Conservation (phyloP, 139 green algal species). For the Medakamo hakoo region DNA sequence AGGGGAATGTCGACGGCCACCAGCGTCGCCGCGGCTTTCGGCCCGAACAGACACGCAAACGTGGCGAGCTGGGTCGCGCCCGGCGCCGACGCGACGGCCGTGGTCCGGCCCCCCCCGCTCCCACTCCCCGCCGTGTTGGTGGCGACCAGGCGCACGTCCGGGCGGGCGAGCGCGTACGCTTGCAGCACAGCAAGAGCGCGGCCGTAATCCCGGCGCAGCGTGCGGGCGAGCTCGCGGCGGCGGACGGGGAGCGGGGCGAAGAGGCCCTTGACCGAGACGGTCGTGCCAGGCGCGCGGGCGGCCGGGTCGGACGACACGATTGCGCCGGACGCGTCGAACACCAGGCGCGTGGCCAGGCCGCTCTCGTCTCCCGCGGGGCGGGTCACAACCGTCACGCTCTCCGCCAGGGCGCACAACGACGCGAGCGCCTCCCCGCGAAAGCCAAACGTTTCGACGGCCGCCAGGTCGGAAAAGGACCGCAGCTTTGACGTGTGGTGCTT, state of each 20-base stretch:
- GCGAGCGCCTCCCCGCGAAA: conserved; percentile 91
- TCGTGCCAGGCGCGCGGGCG: conserved; percentile 69
- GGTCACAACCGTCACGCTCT: conserved; percentile 59
- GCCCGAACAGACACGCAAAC: conserved; percentile 67
- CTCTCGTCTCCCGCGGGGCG: conserved; percentile 41
- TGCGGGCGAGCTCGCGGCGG: conserved; percentile 48
- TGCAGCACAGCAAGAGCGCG: conserved; percentile 47
- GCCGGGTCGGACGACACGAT: conserved; percentile 15
- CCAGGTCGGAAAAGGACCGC: conserved; percentile 55
- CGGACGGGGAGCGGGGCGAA: conserved; percentile 82
- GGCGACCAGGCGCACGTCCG: conserved; percentile 37
- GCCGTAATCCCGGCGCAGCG: conserved; percentile 69
- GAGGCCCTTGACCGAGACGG: conserved; percentile 60
- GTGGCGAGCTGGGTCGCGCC: conserved; percentile 33
- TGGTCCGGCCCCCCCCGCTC: conserved; percentile 28
- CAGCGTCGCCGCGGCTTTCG: conserved; percentile 40
- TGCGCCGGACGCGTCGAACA: conserved; percentile 45
- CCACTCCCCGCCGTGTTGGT: conserved; percentile 55
- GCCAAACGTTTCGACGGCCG: conserved; percentile 71
- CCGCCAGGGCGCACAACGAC: conserved; percentile 67
- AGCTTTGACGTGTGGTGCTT: conserved; percentile 98
- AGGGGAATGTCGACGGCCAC: conserved; percentile 28
- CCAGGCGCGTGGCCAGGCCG: conserved; percentile 31
- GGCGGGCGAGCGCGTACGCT: conserved; percentile 43
- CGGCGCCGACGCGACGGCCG: conserved; percentile 44